Evolutionary conservation across 2,329 filamentous ascomycete species (phyloP).

Genomic region (Claviceps monticola): DNA sequence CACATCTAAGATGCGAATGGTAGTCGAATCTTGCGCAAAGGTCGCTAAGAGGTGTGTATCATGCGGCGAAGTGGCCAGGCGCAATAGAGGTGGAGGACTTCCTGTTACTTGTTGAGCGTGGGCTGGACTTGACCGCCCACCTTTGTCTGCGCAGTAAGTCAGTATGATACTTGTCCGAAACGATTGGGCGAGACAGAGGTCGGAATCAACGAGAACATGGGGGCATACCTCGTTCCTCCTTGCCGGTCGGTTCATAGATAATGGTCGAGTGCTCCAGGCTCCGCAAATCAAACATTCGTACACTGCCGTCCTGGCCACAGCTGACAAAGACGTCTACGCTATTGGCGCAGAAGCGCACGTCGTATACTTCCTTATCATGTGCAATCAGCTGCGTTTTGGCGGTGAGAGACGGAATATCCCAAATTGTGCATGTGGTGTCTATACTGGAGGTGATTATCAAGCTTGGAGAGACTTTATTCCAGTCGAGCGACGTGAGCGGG

Average conservation of each 20-base stretch:
- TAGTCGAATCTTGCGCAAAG: constrained; percentile 82
- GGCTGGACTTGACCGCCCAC: constrained; percentile 55
- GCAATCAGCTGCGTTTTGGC: constrained; percentile 97
- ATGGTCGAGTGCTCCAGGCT: constrained; percentile 97
- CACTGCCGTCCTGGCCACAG: constrained; percentile 92
- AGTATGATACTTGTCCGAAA: constrained; percentile 4
- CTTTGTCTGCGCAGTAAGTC: constrained; percentile 28
- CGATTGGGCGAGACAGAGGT: too few relatives aligned
- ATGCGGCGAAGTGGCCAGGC: constrained; percentile 81
- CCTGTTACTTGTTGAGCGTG: constrained; percentile 64
- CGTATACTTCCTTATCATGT: constrained; percentile 97
- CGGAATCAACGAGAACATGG: not conserved
- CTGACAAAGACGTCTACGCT: constrained; percentile 98
- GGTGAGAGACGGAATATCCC: constrained; percentile 95
- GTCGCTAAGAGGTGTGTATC: constrained; percentile 94
- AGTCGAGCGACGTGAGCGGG: constrained; percentile 88
- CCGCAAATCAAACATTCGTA: constrained; percentile 95
- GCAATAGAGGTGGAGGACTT: constrained; percentile 62
- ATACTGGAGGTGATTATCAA: constrained; percentile 98
- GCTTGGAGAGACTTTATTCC: constrained; percentile 94
- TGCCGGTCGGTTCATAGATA: constrained; percentile 93
- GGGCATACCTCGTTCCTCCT: constrained; percentile 54
- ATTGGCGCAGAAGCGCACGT: constrained; percentile 94
- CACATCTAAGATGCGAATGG: constrained; percentile 91
- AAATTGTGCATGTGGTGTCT: constrained; percentile 97